These are phyloP conservation scores for Mrakia blollopis DNA, from an alignment of 768 basidiomycete genomes.

Conservation along the genomic window DNA sequence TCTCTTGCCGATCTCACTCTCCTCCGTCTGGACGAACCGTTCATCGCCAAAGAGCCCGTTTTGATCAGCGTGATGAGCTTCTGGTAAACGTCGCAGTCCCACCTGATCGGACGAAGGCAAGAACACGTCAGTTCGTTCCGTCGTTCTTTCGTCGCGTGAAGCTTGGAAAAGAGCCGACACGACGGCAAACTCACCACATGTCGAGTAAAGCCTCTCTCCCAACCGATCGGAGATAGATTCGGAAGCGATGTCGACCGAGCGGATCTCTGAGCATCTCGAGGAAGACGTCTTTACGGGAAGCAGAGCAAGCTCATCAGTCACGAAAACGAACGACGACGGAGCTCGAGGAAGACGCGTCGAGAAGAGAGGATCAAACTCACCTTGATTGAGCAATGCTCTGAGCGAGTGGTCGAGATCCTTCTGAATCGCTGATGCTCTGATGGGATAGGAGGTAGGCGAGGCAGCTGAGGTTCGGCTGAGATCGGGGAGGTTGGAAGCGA, in stretches of 20 bases:
- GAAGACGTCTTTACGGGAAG: conserved; percentile 9
- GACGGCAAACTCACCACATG: conserved; percentile 24
- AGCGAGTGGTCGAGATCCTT: conserved; percentile 24
- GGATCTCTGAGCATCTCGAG: conserved; percentile 21
- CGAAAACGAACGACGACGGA: too few species aligned
- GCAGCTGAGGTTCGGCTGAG: background rate
- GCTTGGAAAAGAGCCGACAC: too few species aligned
- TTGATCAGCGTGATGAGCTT: background rate
- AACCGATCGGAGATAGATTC: background rate
- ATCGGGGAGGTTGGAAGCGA: conserved; percentile 18
- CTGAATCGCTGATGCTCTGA: conserved; percentile 15
- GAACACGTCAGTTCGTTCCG: background rate
- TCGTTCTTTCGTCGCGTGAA: background rate
- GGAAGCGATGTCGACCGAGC: conserved; percentile 17
- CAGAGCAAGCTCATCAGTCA: too few species aligned
- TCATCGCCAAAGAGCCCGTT: background rate
- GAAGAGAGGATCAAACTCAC: too few species aligned
- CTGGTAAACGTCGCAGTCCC: conserved; percentile 11
- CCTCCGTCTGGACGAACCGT: background rate
- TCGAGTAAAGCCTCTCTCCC: conserved; percentile 21
- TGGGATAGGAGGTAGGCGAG: conserved; percentile 15
- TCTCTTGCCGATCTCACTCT: background rate
- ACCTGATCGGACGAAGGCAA: background rate
- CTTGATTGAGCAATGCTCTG: background rate
- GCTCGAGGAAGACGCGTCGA: too few species aligned